Evolutionary conservation across 176 grass and related monocot genomes (phyloP).

Genomic region (Dactylis glomerata): DNA sequence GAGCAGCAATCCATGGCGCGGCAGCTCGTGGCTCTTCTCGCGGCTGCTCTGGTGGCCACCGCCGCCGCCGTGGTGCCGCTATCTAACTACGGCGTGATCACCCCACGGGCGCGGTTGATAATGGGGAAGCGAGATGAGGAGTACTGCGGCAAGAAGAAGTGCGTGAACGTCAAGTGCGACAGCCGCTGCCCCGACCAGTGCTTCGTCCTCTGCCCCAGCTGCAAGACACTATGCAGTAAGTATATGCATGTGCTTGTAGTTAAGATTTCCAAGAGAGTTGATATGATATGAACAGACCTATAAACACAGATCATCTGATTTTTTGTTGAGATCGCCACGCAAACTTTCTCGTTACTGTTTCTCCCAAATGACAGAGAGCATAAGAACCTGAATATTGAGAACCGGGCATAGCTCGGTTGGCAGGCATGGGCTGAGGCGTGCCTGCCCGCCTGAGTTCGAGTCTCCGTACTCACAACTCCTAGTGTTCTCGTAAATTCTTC

Average conservation of each 20-base stretch:
- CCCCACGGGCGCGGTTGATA: neutral
- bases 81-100: neutral
- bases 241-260: neutral
- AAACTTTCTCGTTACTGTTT: too few relatives aligned
- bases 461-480: too few relatives aligned
- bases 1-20: neutral
- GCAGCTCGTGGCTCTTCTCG: neutral
- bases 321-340: too few relatives aligned
- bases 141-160: neutral
- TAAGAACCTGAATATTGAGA: too few relatives aligned
- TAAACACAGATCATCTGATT: too few relatives aligned
- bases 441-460: too few relatives aligned
- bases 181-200: conserved; percentile 46
- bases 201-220: conserved; percentile 55
- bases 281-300: too few relatives aligned
- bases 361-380: too few relatives aligned
- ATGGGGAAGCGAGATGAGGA: neutral
- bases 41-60: neutral
- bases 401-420: too few relatives aligned
- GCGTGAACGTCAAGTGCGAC: conserved; percentile 29
- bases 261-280: too few relatives aligned
- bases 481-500: too few relatives aligned
- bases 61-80: conserved; percentile 1
- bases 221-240: conserved; percentile 52
- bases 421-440: too few relatives aligned